A percentile compares a stretch with the other conserved stretches of the same genome.
These are phyloP conservation scores for Stropharia rugosoannulata DNA, from an alignment of 768 basidiomycete species.

Conservation along the genomic window DNA sequence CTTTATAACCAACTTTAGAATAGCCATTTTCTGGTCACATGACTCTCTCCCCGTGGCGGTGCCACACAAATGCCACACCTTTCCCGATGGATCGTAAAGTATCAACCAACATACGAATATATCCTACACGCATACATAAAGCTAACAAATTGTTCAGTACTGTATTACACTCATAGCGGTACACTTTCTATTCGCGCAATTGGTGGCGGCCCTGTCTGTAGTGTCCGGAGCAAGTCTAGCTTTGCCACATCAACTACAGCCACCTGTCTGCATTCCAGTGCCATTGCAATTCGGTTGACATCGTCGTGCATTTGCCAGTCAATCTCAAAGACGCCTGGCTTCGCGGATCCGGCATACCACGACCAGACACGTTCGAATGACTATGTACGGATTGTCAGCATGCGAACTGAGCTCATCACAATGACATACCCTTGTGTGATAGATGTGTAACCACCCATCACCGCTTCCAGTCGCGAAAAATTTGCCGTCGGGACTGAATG, in stretches of 20 bases:
- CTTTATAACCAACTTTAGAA: not conserved
- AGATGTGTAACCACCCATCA: conserved; percentile 76
- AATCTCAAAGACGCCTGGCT: conserved; percentile 72
- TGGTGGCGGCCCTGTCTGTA: conserved; percentile 5
- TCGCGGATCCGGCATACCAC: conserved; percentile 58
- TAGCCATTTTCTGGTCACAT: conserved; percentile 13
- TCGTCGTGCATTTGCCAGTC: conserved; percentile 62
- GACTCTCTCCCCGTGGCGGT: conserved; percentile 7
- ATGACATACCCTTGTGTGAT: conserved; percentile 57
- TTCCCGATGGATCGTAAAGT: not conserved
- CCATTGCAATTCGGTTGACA: conserved; percentile 64
- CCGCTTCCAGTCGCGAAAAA: conserved; percentile 77
- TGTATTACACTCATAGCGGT: conserved; percentile 2
- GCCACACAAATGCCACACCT: not conserved
- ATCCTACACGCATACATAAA: conserved; percentile 4
- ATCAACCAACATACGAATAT: not conserved
- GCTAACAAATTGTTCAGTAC: not conserved
- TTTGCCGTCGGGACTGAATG: conserved; percentile 73
- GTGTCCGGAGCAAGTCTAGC: conserved; percentile 26
- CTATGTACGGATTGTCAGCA: conserved; percentile 20
- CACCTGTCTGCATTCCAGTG: conserved; percentile 66
- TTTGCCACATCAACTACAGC: conserved; percentile 62
- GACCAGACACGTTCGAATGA: conserved; percentile 56
- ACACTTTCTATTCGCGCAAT: conserved; percentile 4
- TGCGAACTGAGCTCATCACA: conserved; percentile 7